phyloP scores from a whole-genome alignment of 306 rosid species.

The Fragaria nilgerrensis region DNA sequence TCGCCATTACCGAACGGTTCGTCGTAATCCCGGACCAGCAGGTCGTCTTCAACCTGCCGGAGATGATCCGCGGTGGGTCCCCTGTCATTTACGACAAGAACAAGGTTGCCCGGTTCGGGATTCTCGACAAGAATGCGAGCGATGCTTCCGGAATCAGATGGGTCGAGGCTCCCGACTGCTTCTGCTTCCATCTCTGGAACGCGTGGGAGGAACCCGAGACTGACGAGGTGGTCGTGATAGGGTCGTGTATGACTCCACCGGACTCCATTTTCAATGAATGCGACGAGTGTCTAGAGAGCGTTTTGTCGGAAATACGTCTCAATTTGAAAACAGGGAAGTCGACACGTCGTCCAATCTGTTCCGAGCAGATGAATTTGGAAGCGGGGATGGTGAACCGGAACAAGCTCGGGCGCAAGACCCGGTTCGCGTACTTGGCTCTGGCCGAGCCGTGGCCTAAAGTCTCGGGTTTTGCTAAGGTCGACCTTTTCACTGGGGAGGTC shows the following conservation, averaged over 20 bases:
- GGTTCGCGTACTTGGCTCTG: constrained; percentile 69
- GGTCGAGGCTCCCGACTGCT: constrained; percentile 87
- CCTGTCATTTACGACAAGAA: constrained; percentile 72
- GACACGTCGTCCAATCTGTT: constrained; percentile 46
- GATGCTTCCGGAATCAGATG: constrained; percentile 48
- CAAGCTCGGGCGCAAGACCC: constrained; percentile 64
- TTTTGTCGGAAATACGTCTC: constrained; percentile 73
- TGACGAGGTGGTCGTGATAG: constrained; percentile 77
- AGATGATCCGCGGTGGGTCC: constrained; percentile 86
- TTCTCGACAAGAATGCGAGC: constrained; percentile 59
- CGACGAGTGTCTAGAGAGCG: constrained; percentile 65
- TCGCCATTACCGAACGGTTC: constrained; percentile 68
- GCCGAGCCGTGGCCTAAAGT: constrained; percentile 99
- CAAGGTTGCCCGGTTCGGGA: constrained; percentile 66
- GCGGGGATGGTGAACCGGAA: constrained; percentile 97
- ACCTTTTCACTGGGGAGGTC: constrained; percentile 53
- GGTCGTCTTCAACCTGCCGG: constrained; percentile 72
- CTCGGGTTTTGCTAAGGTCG: constrained; percentile 86
- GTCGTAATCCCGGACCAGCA: constrained; percentile 94
- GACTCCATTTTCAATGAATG: constrained; percentile 96
- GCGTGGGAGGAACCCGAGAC: constrained; percentile 82
- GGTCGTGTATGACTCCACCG: constrained; percentile 92
- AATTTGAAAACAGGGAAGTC: constrained; percentile 70
- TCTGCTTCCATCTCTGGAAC: constrained; percentile 95
- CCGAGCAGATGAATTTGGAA: constrained; percentile 69